Percentiles rank a stretch among this genome's conserved stretches.
These are phyloP conservation scores for Ceratopteris richardii DNA, from an alignment of 75 land plant species.

Conservation along the genomic window DNA sequence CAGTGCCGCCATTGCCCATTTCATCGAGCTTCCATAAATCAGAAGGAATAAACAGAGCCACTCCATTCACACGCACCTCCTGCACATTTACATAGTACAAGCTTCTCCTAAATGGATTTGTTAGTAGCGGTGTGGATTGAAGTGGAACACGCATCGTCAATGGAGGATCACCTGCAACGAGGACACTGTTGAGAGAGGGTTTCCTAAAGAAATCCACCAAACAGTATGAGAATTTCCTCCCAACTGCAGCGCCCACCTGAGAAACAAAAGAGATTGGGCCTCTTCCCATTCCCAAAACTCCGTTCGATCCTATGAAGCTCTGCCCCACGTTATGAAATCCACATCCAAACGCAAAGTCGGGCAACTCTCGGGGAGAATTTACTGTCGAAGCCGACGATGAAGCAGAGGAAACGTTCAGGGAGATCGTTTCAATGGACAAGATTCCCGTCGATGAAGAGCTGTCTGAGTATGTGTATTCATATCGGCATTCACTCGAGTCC, in stretches of 20 bases:
- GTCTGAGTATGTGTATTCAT: slow-evolving; percentile 46
- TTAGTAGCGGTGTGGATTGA: slow-evolving; percentile 45
- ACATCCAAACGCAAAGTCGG: slow-evolving; percentile 41
- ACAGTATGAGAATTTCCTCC: slow-evolving; percentile 39
- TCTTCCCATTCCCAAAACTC: slow-evolving; percentile 61
- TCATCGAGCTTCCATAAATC: slow-evolving; percentile 48
- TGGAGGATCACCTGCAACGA: slow-evolving; percentile 1
- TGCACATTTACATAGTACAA: slow-evolving; percentile 46
- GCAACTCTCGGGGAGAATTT: neutral
- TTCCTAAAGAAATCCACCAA: slow-evolving; percentile 47
- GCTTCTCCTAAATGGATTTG: slow-evolving; percentile 36
- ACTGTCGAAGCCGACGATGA: neutral
- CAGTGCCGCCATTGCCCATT: slow-evolving; percentile 52
- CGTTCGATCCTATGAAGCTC: slow-evolving; percentile 39
- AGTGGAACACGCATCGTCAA: too few relatives aligned
- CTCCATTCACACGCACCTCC: slow-evolving; percentile 21
- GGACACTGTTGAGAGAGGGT: slow-evolving; percentile 44
- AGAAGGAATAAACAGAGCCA: slow-evolving; percentile 20
- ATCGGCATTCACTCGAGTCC: slow-evolving; percentile 22
- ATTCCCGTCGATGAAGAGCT: slow-evolving; percentile 36
- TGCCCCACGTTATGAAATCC: slow-evolving; percentile 33
- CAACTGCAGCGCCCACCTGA: slow-evolving; percentile 40
- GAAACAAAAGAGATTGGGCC: slow-evolving; percentile 54
- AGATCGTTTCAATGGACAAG: slow-evolving; percentile 29
- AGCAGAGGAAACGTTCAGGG: slow-evolving; percentile 8